Percentiles rank a stretch among this genome's conserved stretches.
Evolutionary conservation across 805 yeast species (phyloP).

Genomic region (Tetrapisispora pingtungensis): DNA sequence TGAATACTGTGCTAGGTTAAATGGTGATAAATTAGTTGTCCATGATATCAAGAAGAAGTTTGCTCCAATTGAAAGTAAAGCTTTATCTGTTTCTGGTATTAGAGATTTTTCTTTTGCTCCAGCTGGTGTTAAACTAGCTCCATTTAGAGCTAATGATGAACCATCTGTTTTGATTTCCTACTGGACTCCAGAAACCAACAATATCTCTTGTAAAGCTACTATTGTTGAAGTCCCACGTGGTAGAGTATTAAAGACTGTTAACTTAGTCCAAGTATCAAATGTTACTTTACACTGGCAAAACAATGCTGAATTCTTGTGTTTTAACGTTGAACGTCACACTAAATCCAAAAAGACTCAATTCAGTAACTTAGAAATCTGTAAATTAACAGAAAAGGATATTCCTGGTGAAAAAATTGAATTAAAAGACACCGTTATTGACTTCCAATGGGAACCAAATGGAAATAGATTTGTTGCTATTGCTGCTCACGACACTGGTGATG

Average conservation of each 20-base stretch:
- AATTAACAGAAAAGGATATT: conserved; percentile 74
- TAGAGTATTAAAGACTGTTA: conserved; percentile 77
- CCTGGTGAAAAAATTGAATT: conserved; percentile 93
- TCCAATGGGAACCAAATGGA: conserved; percentile 94
- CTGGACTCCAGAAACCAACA: conserved; percentile 93
- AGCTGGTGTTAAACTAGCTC: conserved; percentile 60
- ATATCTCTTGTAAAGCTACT: conserved; percentile 92
- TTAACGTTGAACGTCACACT: conserved; percentile 93
- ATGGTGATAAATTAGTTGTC: conserved; percentile 84
- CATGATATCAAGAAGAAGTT: conserved; percentile 70
- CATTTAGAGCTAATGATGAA: conserved; percentile 41
- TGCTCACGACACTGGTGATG: conserved; percentile 38
- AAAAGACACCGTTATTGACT: conserved; percentile 75
- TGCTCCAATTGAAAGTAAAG: conserved; percentile 76
- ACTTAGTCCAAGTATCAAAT: conserved; percentile 88
- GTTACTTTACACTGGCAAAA: conserved; percentile 92
- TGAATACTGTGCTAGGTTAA: conserved; percentile 87
- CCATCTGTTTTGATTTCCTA: conserved; percentile 67
- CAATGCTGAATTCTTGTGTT: conserved; percentile 73
- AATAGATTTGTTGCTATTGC: conserved; percentile 79
- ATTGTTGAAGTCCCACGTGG: conserved; percentile 80
- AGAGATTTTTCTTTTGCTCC: conserved; percentile 95
- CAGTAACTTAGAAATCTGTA: conserved; percentile 87
- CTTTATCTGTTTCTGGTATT: conserved; percentile 72
- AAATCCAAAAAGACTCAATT: conserved; percentile 87